Conservation (phyloP, 805 yeast species). For the Nakazawaea laoshanensis region DNA sequence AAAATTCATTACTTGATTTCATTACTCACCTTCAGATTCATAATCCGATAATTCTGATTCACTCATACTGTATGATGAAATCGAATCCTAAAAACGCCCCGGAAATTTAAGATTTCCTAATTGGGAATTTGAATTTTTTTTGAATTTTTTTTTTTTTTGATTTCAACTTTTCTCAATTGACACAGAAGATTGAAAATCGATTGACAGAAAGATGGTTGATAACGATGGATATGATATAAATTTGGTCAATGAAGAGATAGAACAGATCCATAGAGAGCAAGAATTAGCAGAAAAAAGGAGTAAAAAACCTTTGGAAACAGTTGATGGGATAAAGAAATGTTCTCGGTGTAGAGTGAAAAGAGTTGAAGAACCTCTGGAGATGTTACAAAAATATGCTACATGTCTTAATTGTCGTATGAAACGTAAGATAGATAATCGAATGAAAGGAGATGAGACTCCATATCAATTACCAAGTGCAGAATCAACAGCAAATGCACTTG, state of each 20-base stretch:
- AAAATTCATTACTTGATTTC: too few relatives aligned
- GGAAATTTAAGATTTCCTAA: too few relatives aligned
- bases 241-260: conserved; percentile 8
- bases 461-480: conserved; percentile 8
- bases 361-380: conserved; percentile 21
- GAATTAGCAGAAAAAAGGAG: background rate
- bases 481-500: conserved; percentile 9
- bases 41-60: too few relatives aligned
- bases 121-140: too few relatives aligned
- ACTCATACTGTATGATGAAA: too few relatives aligned
- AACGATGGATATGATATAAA: conserved; percentile 8
- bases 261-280: conserved; percentile 4
- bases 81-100: too few relatives aligned
- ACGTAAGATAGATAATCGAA: conserved; percentile 23
- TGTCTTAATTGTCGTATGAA: conserved; percentile 30
- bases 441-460: conserved; percentile 7
- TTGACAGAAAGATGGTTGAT: conserved; percentile 4
- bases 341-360: conserved; percentile 35
- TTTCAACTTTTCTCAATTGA: background rate
- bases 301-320: conserved; percentile 7
- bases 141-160: too few relatives aligned
- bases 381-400: conserved; percentile 30
- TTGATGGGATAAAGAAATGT: conserved; percentile 25
- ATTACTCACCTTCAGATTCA: too few relatives aligned
- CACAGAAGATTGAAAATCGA: background rate